Base-by-base conservation (phyloP, 345 rosid species). In the Mallotus nudiflorus region DNA sequence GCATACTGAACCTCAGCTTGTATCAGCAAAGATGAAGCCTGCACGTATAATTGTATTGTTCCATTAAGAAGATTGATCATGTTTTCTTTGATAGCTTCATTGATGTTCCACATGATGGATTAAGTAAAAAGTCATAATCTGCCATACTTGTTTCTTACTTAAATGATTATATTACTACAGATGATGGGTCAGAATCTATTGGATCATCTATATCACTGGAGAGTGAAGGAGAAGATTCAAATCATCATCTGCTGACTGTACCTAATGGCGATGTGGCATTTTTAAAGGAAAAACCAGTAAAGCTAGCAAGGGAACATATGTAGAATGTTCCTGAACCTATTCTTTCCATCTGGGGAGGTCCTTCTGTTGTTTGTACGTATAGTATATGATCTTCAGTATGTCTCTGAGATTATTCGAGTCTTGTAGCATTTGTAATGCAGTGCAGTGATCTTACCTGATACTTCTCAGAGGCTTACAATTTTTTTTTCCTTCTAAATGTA, bases 181-280 rank as follows among this genome's bases (percentile, higher is more conserved):
- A 85, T 57, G 98, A 86, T 37, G 81, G 76, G 53, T 79, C 84
- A 52, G 87, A 73, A 55, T 92, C 99, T n/a, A 71, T 68, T 71
- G 81, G 71, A 60, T 88, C 96, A 37, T 87, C 89, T 42, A 66
- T 71, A 31, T 67, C 88, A 49, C 76, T 24, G n/a, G 89, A 78
- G 49, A 88, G 90, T n/a, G 94, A 85, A 72, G 96, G 78, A 73
- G 93, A 84, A 78, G 91, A 79, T 64, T 74, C 84, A 73, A 82
- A 83, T 81, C 91, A 88, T 65, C 92, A 84, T 80, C 85, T 92
- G 75, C 84, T 92, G 68, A 78, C 85, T 37, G 42, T 71, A 55
- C 83, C 85, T 9, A 86, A 88, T 66, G 84, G 88, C 54, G 91
- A 91, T 46, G 63, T 89, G 75, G 88, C 83, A 65, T 87, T 87